Evolutionary conservation across 139 green algal genomes (phyloP), one percentile per base, ranked within the genome.

Genomic region (Auxenochlorella protothecoides): DNA sequence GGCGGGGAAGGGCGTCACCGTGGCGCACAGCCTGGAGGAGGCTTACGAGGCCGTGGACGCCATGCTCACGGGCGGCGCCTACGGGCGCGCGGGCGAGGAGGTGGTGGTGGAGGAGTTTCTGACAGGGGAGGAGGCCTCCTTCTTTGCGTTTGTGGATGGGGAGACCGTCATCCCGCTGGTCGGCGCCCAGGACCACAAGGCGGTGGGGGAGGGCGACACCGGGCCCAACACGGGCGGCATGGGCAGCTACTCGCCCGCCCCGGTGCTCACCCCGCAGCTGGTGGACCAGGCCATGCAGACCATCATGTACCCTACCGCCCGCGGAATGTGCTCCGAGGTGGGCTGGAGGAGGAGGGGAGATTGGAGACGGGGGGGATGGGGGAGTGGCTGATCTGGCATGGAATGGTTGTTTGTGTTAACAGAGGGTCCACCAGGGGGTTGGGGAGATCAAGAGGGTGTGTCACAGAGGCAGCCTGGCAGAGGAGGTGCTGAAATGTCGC

Each of bases 141-240:
- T 97, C 83, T 98, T 99, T 72, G 95, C 92, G 2, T 76, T 99
- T 54, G 78, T 96, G n/a, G 93, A 98, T 68, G 94, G 94, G 2
- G 77, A 83, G 52, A 83, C 68, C 14, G 89, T 83, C 8, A 71
- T 96, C 7, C 78, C 91, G 6, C 81, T 97, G 14, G 80, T 75
- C 3, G 84, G 85, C 8, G 87, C 89, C 8, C 92, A 98, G 83
- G 94, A 99, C 80, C 94, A 99, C 83, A 98, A 99, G 80, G 83
- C 89, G 5, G 90, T 95, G 0, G 86, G 86, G 6, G 94, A 99
- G 68, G 95, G 94, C 11, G 94, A 99, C 84, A 96, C 84, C 0
- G 95, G 95, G 0, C 92, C 92, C 59, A 99, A 98, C 84, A 99
- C 94, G 7, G 95, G 95, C 13, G 94, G 94, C 78, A 99, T 99